Evolutionary conservation across 257 asterid genomes (phyloP), one percentile per base, ranked within the genome.

Genomic region (Solanum microdontum): DNA sequence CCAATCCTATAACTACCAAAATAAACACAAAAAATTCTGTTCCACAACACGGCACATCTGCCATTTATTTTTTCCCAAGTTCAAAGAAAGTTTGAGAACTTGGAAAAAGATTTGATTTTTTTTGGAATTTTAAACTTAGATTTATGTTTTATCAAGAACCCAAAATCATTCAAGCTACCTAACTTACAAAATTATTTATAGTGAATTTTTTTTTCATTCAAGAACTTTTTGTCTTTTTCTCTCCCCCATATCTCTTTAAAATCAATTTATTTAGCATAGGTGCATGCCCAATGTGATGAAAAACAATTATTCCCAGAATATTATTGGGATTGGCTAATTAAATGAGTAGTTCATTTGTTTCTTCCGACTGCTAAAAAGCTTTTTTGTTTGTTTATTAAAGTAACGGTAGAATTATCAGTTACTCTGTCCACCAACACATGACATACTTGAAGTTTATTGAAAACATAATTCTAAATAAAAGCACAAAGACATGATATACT

Each of bases 41-140:
- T 36, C 89, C 93, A 77, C 99, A 95, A 84, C 99, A 96, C 17
- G 93, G 90, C 32, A 94, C 32, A 86, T 97, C 99, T 39, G 87
- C 91, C 99, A 96, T 96, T 83, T 85, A 62, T 66, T 48, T 43
- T 14, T 14, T 5, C 40, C 85, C 24, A 80, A 80, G 40, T 80
- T 80, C 19, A 45, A 76, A 80, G 26, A 80, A 80, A 43, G 28
- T 15, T 74, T 34, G 48, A 34, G 0, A 19, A 33, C 36, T 24
- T 7, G 64, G 60, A 28, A 28, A 82, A 82, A 17, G 43, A 17
- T 82, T 82, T 17, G 21, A 82, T 82, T 19, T 82, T 45, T 80
- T n/a, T 43, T 28, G 26, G 64, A 77, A 75, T 0, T 36, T 23
- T 60, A 8, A 75, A 36, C 19, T 48, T 76, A 7, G 55, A 77